Evolutionary conservation across 1,284 basidiomycete genomes (phyloP).

Genomic region (Marasmius tenuissimus): DNA sequence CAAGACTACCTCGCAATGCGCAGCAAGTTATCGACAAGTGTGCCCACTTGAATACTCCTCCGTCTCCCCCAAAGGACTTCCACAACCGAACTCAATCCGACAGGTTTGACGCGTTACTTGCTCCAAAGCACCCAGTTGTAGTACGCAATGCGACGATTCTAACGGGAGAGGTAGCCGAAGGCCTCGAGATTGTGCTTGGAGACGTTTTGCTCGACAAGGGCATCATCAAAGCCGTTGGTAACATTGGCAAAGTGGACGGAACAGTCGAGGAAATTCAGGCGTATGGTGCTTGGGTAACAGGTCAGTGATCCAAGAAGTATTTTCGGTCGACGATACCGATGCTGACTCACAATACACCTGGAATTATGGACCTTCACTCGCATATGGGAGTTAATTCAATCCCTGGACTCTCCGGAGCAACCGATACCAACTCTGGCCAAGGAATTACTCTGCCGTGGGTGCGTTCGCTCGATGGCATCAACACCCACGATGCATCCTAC

Average conservation of each 20-base stretch:
- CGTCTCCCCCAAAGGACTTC: constrained; percentile 58
- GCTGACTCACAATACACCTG: not conserved
- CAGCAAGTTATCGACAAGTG: constrained; percentile 48
- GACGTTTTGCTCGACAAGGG: constrained; percentile 60
- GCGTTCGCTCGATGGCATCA: constrained; percentile 20
- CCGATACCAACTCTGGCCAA: constrained; percentile 41
- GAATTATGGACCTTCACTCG: constrained; percentile 60
- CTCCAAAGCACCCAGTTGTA: constrained; percentile 61
- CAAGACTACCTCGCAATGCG: constrained; percentile 43
- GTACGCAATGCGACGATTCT: constrained; percentile 84
- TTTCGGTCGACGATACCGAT: not conserved
- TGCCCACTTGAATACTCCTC: constrained; percentile 38
- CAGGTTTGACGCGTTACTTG: constrained; percentile 59
- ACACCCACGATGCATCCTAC: constrained; percentile 25
- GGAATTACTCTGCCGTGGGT: constrained; percentile 38
- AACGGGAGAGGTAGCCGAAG: constrained; percentile 66
- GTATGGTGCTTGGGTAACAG: constrained; percentile 14
- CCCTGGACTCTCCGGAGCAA: constrained; percentile 40
- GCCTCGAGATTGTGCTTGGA: constrained; percentile 56
- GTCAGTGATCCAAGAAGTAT: constrained; percentile 2
- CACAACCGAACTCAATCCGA: constrained; percentile 61
- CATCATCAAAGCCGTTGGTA: constrained; percentile 52
- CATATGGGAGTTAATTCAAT: constrained; percentile 56
- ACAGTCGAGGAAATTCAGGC: constrained; percentile 18
- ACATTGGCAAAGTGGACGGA: constrained; percentile 35